phyloP scores from a whole-genome alignment of 225 moss, liverwort and hornwort genomes.

The Pseudoscleropodium purum region DNA sequence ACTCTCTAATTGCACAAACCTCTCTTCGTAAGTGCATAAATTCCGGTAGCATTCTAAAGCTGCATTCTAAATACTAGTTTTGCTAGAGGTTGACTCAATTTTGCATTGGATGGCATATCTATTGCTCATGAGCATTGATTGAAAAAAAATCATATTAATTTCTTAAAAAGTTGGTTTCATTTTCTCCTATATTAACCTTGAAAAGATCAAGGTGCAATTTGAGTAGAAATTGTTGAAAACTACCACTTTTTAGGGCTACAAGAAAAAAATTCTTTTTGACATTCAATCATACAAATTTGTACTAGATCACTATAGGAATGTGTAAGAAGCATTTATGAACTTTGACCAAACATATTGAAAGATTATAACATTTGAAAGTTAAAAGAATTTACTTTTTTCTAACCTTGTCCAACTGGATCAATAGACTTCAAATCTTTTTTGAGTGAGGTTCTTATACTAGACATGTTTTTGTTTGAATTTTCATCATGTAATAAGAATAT shows the following conservation, averaged over 20 bases:
- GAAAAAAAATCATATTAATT: background rate
- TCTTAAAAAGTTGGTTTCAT: too few species aligned
- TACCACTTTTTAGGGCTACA: background rate
- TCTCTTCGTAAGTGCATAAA: too few species aligned
- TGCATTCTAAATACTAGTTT: background rate
- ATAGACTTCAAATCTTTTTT: background rate
- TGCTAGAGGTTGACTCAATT: background rate
- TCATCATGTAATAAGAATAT: background rate
- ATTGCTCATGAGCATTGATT: background rate
- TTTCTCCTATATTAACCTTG: background rate
- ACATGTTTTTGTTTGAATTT: background rate
- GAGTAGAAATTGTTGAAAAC: background rate
- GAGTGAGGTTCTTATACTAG: background rate
- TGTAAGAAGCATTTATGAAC: background rate
- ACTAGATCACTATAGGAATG: background rate
- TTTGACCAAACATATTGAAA: background rate
- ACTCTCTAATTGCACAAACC: too few species aligned
- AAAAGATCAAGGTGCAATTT: background rate
- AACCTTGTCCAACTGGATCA: accelerated
- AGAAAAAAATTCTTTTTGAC: background rate
- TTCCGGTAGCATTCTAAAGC: too few species aligned
- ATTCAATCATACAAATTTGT: background rate
- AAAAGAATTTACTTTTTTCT: background rate
- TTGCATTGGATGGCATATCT: background rate
- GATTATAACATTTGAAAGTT: background rate